These are phyloP conservation scores for Pittosporum tobira DNA, from an alignment of 129 eudicot genomes.

Conservation along the genomic window DNA sequence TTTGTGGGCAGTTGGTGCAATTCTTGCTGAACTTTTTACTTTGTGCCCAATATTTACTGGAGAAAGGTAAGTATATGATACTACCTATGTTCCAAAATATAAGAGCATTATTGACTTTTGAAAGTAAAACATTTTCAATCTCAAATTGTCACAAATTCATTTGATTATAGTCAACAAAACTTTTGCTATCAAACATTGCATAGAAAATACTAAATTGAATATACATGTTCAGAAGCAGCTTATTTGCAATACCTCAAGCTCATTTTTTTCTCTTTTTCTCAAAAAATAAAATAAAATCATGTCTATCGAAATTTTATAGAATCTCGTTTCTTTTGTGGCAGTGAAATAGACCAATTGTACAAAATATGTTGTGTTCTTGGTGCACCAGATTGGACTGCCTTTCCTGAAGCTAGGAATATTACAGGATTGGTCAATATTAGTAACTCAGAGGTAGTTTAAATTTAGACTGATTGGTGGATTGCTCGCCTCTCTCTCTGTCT, in stretches of 20 bases:
- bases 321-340: slow-evolving; percentile 28
- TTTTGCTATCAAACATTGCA: too few species aligned
- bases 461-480: slow-evolving; percentile 2
- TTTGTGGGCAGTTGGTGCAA: slow-evolving; percentile 99
- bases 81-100: too few species aligned
- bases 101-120: too few species aligned
- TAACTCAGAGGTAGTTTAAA: slow-evolving; percentile 42
- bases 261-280: neutral
- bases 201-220: neutral
- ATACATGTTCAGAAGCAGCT: neutral
- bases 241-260: neutral
- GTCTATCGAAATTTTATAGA: neutral
- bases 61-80: slow-evolving; percentile 49
- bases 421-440: slow-evolving; percentile 42
- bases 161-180: too few species aligned
- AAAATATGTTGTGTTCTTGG: slow-evolving; percentile 92
- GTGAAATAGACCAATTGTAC: slow-evolving; percentile 90
- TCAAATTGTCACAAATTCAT: too few species aligned
- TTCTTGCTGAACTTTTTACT: slow-evolving; percentile 91
- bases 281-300: too few species aligned
- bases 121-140: too few species aligned
- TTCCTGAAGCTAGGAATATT: slow-evolving; percentile 62
- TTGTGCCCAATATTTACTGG: slow-evolving; percentile 83
- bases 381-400: slow-evolving; percentile 65
- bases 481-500: neutral